Percentiles rank a stretch among this genome's conserved stretches.
These are phyloP conservation scores for Coemansia sp. DNA, from an alignment of 192 early-diverging fungal genomes.

Conservation along the genomic window DNA sequence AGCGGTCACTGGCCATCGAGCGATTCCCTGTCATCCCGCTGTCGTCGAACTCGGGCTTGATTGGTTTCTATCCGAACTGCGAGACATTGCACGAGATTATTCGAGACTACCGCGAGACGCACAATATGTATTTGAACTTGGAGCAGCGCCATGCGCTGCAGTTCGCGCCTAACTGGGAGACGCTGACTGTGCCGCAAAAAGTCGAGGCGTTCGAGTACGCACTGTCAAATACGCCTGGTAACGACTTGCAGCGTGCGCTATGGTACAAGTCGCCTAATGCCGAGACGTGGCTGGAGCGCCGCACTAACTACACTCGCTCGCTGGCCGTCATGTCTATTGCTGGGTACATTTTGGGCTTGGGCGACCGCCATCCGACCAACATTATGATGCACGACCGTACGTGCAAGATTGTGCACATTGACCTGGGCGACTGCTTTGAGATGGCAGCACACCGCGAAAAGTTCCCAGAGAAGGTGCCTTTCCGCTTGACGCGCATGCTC, in stretches of 20 bases:
- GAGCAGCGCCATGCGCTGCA: constrained; percentile 83
- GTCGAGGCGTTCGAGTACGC: constrained; percentile 97
- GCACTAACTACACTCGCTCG: constrained; percentile 94
- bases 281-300: constrained; percentile 91
- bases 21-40: constrained; percentile 90
- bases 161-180: constrained; percentile 92
- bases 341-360: constrained; percentile 96
- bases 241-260: constrained; percentile 89
- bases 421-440: constrained; percentile 98
- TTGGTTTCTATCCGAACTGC: constrained; percentile 90
- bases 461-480: constrained; percentile 95
- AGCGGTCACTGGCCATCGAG: constrained; percentile 87
- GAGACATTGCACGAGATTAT: constrained; percentile 88
- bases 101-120: constrained; percentile 79
- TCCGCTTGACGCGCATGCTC: constrained; percentile 94
- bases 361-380: constrained; percentile 96
- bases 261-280: constrained; percentile 97
- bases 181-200: constrained; percentile 82
- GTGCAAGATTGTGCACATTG: constrained; percentile 96
- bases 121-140: constrained; percentile 80
- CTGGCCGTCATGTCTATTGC: constrained; percentile 98
- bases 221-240: constrained; percentile 83
- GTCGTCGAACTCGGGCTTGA: constrained; percentile 92
- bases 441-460: constrained; percentile 92
- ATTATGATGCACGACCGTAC: constrained; percentile 86